These are phyloP conservation scores for Ceratocystiopsis sp. DNA, from an alignment of 2,329 filamentous ascomycete genomes.

Conservation along the genomic window DNA sequence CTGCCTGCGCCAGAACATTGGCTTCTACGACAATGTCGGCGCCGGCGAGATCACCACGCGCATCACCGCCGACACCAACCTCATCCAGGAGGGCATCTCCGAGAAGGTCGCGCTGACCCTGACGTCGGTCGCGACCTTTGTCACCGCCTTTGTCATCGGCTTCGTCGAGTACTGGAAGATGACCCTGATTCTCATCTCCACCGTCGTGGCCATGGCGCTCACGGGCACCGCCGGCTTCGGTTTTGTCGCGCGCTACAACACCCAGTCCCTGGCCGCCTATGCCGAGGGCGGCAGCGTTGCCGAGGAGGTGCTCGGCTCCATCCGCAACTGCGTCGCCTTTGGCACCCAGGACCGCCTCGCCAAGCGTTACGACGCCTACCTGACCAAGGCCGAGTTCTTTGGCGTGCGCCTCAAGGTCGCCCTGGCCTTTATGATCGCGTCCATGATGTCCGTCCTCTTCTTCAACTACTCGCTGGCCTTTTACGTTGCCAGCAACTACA, in stretches of 20 bases:
- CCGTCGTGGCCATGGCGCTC: conserved; percentile 61
- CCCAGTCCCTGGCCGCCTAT: conserved; percentile 60
- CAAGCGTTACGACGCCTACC: conserved; percentile 62
- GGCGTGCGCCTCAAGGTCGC: conserved; percentile 60
- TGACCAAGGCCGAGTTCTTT: conserved; percentile 54
- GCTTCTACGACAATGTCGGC: conserved; percentile 82
- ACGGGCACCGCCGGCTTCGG: conserved; percentile 57
- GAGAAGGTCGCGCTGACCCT: conserved; percentile 73
- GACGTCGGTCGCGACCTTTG: conserved; percentile 62
- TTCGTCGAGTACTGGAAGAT: conserved; percentile 89
- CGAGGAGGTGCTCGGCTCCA: conserved; percentile 86
- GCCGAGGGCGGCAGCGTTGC: conserved; percentile 74
- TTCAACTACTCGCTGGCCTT: conserved; percentile 78
- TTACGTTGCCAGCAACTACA: conserved; percentile 68
- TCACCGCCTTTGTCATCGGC: conserved; percentile 77
- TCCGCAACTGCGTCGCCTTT: conserved; percentile 84
- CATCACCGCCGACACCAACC: conserved; percentile 85
- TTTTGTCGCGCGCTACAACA: conserved; percentile 69
- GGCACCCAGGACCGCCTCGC: conserved; percentile 88
- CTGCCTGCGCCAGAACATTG: conserved; percentile 77
- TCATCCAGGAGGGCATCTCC: conserved; percentile 85
- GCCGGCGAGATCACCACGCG: conserved; percentile 87
- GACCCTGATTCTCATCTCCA: conserved; percentile 70
- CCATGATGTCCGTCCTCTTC: conserved; percentile 71
- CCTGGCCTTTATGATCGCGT: conserved; percentile 62